phyloP scores from a whole-genome alignment of 768 basidiomycete genomes.

The Scleroderma bovista region DNA sequence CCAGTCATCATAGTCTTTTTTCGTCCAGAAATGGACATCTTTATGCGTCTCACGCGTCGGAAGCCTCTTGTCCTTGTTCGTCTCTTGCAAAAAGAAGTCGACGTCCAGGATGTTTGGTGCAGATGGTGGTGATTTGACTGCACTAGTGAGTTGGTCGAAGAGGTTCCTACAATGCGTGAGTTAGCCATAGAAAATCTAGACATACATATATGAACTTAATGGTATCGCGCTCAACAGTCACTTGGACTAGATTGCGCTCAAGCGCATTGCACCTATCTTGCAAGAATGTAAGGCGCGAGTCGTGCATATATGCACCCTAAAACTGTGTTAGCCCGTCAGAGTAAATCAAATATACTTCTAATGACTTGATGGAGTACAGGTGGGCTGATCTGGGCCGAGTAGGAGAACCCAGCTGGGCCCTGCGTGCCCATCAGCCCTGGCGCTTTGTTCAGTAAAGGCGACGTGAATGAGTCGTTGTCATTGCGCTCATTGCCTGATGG shows the following conservation, averaged over 20 bases:
- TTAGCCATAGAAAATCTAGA: background rate
- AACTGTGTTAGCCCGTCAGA: no score
- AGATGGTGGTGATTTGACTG: background rate
- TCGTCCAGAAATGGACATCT: background rate
- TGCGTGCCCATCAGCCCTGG: no score
- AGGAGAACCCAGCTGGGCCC: no score
- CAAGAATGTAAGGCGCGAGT: background rate
- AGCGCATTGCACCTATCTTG: background rate
- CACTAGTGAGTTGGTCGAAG: background rate
- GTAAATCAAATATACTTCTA: no score
- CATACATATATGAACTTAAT: background rate
- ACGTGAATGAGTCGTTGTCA: no score
- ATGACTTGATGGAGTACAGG: no score
- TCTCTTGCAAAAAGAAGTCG: background rate
- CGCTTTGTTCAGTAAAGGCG: no score
- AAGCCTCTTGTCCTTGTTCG: background rate
- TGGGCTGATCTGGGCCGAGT: no score
- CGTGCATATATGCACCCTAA: background rate
- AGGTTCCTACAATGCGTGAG: background rate
- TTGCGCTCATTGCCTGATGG: no score
- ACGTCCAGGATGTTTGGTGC: background rate
- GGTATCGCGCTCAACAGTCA: background rate
- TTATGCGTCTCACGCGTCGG: background rate
- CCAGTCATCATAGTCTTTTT: slow-evolving; percentile 1
- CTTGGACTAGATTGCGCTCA: background rate